Base-by-base conservation (phyloP, 2,329 filamentous ascomycete species). In the Phaeosphaeriaceae sp. region DNA sequence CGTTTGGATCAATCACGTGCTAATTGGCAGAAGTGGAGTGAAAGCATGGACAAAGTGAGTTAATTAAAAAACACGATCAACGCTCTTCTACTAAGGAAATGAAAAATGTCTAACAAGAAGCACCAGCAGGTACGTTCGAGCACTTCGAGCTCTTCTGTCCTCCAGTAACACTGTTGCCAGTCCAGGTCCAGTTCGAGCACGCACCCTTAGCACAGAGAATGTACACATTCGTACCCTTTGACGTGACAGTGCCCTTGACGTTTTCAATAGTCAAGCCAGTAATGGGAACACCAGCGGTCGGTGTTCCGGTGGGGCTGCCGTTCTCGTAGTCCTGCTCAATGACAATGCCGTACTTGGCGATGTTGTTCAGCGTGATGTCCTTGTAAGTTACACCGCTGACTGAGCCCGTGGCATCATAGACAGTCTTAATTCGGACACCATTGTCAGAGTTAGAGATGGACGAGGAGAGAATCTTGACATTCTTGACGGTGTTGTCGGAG, bases 361-460 rank as follows among this genome's bases (percentile, higher is more conserved):
- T 82, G 51, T 77, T 76, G 36, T 70, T 72, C 42, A 85, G 66
- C 3, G 72, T 74, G 60, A 84, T 84, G 65, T 82, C 80, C 58
- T 76, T 71, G 74, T 82, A 85, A 21, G 77, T 79, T 53, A 84
- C 58, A 57, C 79, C 80, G 36, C 71, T 76, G 56, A 88, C 83
- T 7, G 77, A 76, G 46, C 86, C 86, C 0, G 82, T 86, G 3
- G 80, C 80, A 51, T 77, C 81, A 45, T 75, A 81, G 24, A 84
- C 80, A 11, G 83, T 85, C 79, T 88, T 88, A 76, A 88, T 82
- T 57, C 85, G 85, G 50, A 86, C 78, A 54, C 84, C 86, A 71
- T 87, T 86, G 51, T 81, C 73, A 0, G 84, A 86, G 71, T 87
- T 76, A 57, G 65, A 72, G 60, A 88, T 80, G 20, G 74, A 79